phyloP scores from a whole-genome alignment of 495 filamentous ascomycete genomes.

The Schizothecium vesticola region DNA sequence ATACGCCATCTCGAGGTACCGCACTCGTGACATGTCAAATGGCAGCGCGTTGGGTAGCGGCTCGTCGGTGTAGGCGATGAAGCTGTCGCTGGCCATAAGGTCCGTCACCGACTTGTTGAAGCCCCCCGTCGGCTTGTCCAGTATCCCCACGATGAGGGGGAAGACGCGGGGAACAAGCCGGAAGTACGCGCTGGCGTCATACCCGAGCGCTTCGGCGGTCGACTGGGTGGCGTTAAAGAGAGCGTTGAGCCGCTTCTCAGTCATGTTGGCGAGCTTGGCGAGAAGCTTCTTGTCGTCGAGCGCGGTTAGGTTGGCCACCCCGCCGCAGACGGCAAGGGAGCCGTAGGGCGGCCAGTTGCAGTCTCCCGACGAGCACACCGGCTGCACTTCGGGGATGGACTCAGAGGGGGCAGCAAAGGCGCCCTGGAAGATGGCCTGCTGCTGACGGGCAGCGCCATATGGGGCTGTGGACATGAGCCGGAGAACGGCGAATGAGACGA shows the following conservation, averaged over 20 bases:
- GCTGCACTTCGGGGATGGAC: slow-evolving; percentile 4
- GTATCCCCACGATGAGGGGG: slow-evolving; percentile 9
- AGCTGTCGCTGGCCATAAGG: slow-evolving; percentile 14
- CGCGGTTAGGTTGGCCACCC: slow-evolving; percentile 30
- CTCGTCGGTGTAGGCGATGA: slow-evolving; percentile 18
- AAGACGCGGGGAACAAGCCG: neutral
- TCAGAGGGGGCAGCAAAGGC: slow-evolving; percentile 25
- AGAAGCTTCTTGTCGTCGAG: slow-evolving; percentile 7
- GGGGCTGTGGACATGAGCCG: slow-evolving; percentile 6
- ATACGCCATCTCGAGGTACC: slow-evolving; percentile 17
- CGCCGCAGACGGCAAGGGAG: slow-evolving; percentile 40
- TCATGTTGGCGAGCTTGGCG: neutral
- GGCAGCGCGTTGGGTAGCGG: slow-evolving; percentile 7
- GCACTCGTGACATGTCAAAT: slow-evolving; percentile 9
- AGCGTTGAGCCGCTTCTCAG: neutral
- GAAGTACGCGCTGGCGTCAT: slow-evolving; percentile 1
- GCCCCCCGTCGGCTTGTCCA: slow-evolving; percentile 8
- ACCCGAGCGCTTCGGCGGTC: slow-evolving; percentile 3
- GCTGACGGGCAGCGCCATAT: slow-evolving; percentile 24
- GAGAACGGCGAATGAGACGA: neutral
- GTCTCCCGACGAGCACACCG: slow-evolving; percentile 38
- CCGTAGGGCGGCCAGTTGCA: slow-evolving; percentile 39
- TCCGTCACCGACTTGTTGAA: slow-evolving; percentile 14
- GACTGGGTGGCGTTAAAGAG: slow-evolving; percentile 8
- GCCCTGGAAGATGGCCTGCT: slow-evolving; percentile 34